Base-by-base conservation (phyloP, 179 eudicot species). In the Nepenthes alata region DNA sequence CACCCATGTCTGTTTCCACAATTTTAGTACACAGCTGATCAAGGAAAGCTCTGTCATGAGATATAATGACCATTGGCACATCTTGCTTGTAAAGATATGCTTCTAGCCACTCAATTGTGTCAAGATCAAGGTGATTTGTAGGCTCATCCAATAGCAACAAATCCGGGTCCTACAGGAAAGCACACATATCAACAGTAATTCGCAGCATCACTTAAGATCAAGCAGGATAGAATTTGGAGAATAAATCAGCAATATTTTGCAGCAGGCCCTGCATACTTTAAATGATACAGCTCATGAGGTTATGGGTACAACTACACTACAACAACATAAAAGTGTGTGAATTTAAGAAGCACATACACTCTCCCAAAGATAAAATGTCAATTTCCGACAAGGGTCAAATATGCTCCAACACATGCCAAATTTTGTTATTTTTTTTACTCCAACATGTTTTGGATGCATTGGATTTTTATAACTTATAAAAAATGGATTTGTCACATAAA, bases 1-100 rank as follows among this genome's bases (percentile, higher is more conserved):
- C 89, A 68, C 97, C 97, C 95, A 94, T 90, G 60, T 90, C 99
- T 9, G 99, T 94, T 74, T 94, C 97, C 65, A 94, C 99, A 64
- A 94, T 90, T 81, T 94, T 94, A 52, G 91, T 85, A 68, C 99
- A 94, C 47, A 94, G 84, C 78, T 87, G 96, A 67, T 94, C 99
- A 67, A 90, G 97, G 82, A 94, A 94, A 71, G 97, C 99, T 69
- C 99, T 80, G 74, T 94, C 99, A 53, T 94, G 99, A 71, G 99
- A 94, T 75, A 94, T 94, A 66, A 94, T 85, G 59, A 94, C 96
- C 99, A 90, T 87, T 5, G 99, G 97, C 55, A 94, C 94, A 59
- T 84, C 85, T 71, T 85, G 75, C 80, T 75, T 79, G 49, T 74
- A 67, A 59, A 94, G 96, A 74, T 90, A 94, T 68, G 65, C 85